Conservation (phyloP, 1,284 basidiomycete genomes). For the Puccinia triticina region DNA sequence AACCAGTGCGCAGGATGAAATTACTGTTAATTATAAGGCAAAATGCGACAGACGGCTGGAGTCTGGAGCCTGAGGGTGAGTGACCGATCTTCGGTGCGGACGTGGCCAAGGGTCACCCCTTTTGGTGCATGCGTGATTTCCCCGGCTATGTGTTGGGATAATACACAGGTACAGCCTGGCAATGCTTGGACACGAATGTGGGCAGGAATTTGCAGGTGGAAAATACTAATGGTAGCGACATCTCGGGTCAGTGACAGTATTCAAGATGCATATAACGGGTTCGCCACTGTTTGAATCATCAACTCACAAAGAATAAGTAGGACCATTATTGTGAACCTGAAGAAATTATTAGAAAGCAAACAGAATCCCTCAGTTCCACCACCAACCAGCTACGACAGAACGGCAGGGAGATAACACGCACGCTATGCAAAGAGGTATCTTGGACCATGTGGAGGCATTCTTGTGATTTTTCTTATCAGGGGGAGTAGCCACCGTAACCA, state of each 20-base stretch:
- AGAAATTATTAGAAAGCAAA: background rate
- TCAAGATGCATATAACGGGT: background rate
- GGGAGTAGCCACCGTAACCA: background rate
- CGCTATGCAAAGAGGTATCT: background rate
- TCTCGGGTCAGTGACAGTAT: background rate
- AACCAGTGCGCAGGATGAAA: no score
- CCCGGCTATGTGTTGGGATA: background rate
- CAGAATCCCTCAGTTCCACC: background rate
- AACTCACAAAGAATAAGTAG: slow-evolving; percentile 8
- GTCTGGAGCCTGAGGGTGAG: no score
- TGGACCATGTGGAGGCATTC: background rate
- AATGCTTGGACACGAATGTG: slow-evolving; percentile 4
- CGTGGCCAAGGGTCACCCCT: background rate
- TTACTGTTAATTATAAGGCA: no score
- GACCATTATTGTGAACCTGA: background rate
- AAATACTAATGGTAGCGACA: background rate
- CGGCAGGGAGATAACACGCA: background rate
- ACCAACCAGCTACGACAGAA: background rate
- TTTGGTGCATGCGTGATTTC: background rate
- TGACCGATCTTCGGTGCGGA: background rate
- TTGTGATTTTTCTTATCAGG: background rate
- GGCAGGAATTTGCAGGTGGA: slow-evolving; percentile 14
- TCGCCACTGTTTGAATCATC: background rate
- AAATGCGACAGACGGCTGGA: no score
- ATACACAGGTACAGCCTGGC: slow-evolving; percentile 15